Evolutionary conservation across 345 rosid species (phyloP).

Genomic region (Conringia planisiliqua): DNA sequence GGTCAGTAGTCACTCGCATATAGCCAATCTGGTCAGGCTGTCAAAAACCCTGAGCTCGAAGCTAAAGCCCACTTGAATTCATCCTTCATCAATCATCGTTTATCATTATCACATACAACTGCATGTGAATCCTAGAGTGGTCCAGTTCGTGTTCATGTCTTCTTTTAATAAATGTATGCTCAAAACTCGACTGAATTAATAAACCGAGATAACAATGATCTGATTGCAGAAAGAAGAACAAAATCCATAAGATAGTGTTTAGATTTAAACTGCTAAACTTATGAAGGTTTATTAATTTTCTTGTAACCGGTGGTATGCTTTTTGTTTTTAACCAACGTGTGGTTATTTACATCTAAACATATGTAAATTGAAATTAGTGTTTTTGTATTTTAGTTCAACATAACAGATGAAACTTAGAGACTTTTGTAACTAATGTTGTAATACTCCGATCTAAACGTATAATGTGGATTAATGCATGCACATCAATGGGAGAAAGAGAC

Average conservation of each 20-base stretch:
- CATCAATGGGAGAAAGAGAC: slow-evolving; percentile 1
- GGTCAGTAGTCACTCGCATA: slow-evolving; percentile 20
- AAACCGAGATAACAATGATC: not conserved
- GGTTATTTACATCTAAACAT: not conserved
- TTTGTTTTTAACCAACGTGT: not conserved
- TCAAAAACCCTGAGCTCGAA: slow-evolving; percentile 19
- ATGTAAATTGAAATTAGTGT: not conserved
- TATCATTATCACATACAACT: slow-evolving; percentile 4
- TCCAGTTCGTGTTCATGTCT: slow-evolving; percentile 14
- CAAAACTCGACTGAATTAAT: not conserved
- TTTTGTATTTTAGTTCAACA: not conserved
- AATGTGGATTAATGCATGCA: not conserved
- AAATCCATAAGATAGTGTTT: not conserved
- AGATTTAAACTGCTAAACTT: not conserved
- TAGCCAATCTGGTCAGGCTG: slow-evolving; percentile 27
- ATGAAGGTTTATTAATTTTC: not conserved
- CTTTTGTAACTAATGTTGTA: not conserved
- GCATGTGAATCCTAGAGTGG: slow-evolving; percentile 19
- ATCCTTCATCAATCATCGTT: not conserved
- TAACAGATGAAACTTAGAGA: not conserved
- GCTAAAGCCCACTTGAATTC: slow-evolving; percentile 19
- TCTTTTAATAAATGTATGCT: not conserved
- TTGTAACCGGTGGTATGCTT: not conserved
- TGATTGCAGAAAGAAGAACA: not conserved
- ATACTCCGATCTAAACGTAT: not conserved